Conservation (phyloP, 2,329 filamentous ascomycete species). For the Fusarium circinatum region DNA sequence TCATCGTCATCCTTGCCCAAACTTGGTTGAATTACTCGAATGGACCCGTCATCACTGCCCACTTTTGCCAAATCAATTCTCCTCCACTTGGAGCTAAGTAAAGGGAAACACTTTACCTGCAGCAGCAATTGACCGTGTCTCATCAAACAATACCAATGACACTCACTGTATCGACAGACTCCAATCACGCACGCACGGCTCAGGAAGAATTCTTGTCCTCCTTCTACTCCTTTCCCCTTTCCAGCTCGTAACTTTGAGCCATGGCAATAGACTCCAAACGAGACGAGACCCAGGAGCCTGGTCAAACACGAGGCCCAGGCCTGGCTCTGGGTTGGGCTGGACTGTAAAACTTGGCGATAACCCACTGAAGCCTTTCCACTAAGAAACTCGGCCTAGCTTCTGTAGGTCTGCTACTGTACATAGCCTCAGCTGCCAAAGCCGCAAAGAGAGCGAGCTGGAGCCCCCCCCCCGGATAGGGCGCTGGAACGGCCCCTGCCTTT, state of each 20-base stretch:
- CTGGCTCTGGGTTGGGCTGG: slow-evolving; percentile 2
- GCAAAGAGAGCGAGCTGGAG: too few species aligned
- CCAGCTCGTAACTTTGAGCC: not conserved
- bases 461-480: too few species aligned
- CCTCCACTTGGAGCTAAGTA: slow-evolving; percentile 18
- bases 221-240: slow-evolving; percentile 11
- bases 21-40: slow-evolving; percentile 20
- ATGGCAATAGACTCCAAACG: slow-evolving; percentile 19
- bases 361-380: not conserved
- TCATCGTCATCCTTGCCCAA: slow-evolving; percentile 11
- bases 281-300: slow-evolving; percentile 3
- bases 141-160: not conserved
- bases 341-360: slow-evolving; percentile 12
- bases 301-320: slow-evolving; percentile 8
- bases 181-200: slow-evolving; percentile 2
- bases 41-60: slow-evolving; percentile 28
- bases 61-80: slow-evolving; percentile 23
- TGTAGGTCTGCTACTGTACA: not conserved
- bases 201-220: not conserved
- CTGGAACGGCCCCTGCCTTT: slow-evolving; percentile 26
- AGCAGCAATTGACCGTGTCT: slow-evolving; percentile 16
- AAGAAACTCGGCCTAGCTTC: not conserved
- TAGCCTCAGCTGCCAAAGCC: slow-evolving; percentile 5
- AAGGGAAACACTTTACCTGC: slow-evolving; percentile 36
- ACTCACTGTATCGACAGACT: not conserved